Base-by-base conservation (phyloP, 179 eudicot genomes). In the Beta macrorhiza region DNA sequence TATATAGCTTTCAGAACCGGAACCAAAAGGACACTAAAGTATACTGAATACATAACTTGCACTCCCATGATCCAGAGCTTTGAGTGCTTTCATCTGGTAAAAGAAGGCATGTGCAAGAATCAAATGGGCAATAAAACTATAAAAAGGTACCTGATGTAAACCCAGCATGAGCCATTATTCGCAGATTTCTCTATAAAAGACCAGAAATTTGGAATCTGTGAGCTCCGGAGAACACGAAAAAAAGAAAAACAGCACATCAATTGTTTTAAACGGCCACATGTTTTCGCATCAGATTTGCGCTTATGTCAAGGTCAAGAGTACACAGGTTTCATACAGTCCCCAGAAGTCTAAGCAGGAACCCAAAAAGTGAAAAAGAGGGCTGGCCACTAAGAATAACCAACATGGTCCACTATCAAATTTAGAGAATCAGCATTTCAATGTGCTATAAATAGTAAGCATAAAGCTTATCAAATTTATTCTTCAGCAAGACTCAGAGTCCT, bases 351-450 rank as follows among this genome's bases (percentile, higher is more conserved):
- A 71, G 29, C 51, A 81, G 63, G 58, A 49, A 65, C 68, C 67
- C 32, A 45, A 73, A 72, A 67, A 65, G 19, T 3, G 45, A 68
- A 42, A 81, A 78, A 73, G 64, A 17, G 57, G 57, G 37, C 12
- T 71, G 57, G 65, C 63, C 81, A 77, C 80, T 63, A 59, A 81
- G 82, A 68, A 81, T 59, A 75, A 78, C 51, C 75, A 47, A 69
- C 79, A 78, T 84, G 77, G 69, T 75, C 84, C 87, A 69, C 71
- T 22, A 52, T 62, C 59, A 78, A 84, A 67, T 65, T 74, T 75
- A 59, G 64, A 79, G 83, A 82, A 75, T 69, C 82, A 76, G 85
- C 83, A 82, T 82, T 37, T 82, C 57, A 52, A 78, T 52, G 75
- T 75, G 82, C 72, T 42, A 63, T 8, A 72, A 57, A 15, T 45